Evolutionary conservation across 805 yeast genomes (phyloP), one percentile per base, ranked within the genome.

Genomic region (Starmerella stigmatis): DNA sequence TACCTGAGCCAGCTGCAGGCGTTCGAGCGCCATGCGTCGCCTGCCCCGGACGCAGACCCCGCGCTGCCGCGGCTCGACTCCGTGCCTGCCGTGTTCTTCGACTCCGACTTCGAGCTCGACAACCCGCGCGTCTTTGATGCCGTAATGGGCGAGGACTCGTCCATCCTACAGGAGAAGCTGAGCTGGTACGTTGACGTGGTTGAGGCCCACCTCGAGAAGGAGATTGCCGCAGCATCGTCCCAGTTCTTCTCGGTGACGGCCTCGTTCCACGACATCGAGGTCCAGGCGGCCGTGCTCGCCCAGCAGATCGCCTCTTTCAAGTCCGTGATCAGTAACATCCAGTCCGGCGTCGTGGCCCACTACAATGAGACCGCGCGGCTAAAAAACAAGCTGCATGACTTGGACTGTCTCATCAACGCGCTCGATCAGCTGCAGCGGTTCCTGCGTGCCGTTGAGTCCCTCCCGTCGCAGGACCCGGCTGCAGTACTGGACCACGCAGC

Each of bases 201-300:
- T 1, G 98, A 89, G 63, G 69, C 83, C 29, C 79, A 81, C 49
- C 65, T 89, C 33, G 81, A 88, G 16, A 71, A 75, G 31, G 95
- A 86, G 61, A 86, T 92, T 26, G 81, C 94, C 3, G 74, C 75
- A 51, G 81, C 95, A 0, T 84, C 96, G 0, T 76, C 78, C 43
- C 78, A 88, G 7, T 89, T 92, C 58, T 86, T 86, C 63, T 76
- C 76, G 42, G 88, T 96, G 0, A 66, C 94, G 44, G 84, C 79
- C 44, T 94, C 86, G 51, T 72, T 92, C 46, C 78, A 78, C 55
- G 69, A 67, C 7, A 77, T 88, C 28, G 74, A 78, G 36, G 31
- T 34, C 8, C 51, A 51, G 39, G 57, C 58, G 2, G 36, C 34
- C 2, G 21, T 26, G 4, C 45, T 51, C 3, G 58, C 62, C 2